Evolutionary conservation across 2,329 filamentous ascomycete genomes (phyloP).

Genomic region (Penicillium sp.): DNA sequence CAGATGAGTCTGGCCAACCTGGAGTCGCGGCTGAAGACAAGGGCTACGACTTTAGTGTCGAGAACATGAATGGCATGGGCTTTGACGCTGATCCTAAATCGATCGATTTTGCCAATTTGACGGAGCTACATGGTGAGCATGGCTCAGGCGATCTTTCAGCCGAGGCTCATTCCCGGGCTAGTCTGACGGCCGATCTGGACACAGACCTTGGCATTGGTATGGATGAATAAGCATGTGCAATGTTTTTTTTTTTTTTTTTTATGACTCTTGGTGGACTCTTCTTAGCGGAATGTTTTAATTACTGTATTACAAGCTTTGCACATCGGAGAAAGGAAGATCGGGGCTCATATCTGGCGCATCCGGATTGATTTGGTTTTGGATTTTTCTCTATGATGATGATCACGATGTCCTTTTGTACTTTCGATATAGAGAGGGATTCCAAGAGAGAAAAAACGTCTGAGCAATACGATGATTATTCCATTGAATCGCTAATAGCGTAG

Average conservation of each 20-base stretch:
- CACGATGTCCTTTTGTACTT: constrained; percentile 5
- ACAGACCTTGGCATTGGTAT: constrained; percentile 19
- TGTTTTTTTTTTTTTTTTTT: neutral
- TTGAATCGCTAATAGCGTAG: neutral
- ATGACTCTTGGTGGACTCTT: neutral
- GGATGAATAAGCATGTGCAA: constrained; percentile 11
- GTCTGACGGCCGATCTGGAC: constrained; percentile 20
- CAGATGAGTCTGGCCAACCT: constrained; percentile 22
- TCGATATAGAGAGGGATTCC: constrained; percentile 5
- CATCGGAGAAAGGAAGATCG: neutral
- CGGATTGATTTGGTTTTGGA: neutral
- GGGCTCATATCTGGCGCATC: constrained; percentile 3
- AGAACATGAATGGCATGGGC: constrained; percentile 19
- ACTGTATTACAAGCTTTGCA: constrained; percentile 8
- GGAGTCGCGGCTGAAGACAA: constrained; percentile 13
- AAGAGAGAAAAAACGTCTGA: constrained; percentile 6
- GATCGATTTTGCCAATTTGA: constrained; percentile 19
- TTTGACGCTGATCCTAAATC: constrained; percentile 21
- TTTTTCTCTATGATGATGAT: constrained; percentile 8
- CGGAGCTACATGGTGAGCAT: constrained; percentile 8
- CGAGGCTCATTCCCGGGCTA: constrained; percentile 16
- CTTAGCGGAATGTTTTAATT: constrained; percentile 8
- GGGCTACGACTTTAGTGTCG: constrained; percentile 20
- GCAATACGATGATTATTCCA: constrained; percentile 3
- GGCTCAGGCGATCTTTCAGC: constrained; percentile 2